phyloP scores from a whole-genome alignment of 352 stramenopile species.

The Plasmopara viticola region DNA sequence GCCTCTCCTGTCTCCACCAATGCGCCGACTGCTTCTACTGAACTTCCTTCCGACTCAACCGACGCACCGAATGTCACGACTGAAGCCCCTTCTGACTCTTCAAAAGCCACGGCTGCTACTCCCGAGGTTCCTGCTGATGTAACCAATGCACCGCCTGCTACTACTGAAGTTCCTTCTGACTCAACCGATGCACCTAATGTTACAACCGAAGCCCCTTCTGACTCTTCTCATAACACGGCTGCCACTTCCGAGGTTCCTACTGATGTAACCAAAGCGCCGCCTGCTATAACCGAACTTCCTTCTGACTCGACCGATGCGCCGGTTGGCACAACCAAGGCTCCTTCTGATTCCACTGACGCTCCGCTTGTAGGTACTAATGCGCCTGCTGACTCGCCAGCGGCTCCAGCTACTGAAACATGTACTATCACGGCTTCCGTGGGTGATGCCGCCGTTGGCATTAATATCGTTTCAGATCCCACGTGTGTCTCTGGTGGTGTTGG shows the following conservation, averaged over 20 bases:
- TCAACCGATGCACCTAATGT: slow-evolving; percentile 3
- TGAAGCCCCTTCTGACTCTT: slow-evolving; percentile 1
- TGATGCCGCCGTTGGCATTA: slow-evolving; percentile 22
- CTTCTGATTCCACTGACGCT: slow-evolving; percentile 9
- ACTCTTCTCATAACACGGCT: not conserved
- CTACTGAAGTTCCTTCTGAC: slow-evolving; percentile 2
- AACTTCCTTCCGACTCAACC: slow-evolving; percentile 2
- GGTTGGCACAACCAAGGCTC: not conserved
- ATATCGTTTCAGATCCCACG: slow-evolving; percentile 21
- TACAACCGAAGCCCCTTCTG: not conserved
- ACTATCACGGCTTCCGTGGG: slow-evolving; percentile 17
- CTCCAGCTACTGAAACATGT: slow-evolving; percentile 5
- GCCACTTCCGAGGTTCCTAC: not conserved
- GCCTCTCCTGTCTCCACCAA: not conserved
- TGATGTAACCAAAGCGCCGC: slow-evolving; percentile 4
- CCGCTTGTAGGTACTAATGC: slow-evolving; percentile 1
- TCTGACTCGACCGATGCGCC: slow-evolving; percentile 8
- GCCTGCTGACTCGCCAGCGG: not conserved
- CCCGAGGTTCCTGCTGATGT: slow-evolving; percentile 3
- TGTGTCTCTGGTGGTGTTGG: slow-evolving; percentile 15
- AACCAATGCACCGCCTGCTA: not conserved
- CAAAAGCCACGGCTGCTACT: not conserved
- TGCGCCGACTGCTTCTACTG: not conserved
- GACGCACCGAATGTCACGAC: slow-evolving; percentile 3
- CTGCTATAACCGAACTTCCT: not conserved